phyloP scores from a whole-genome alignment of 2,329 filamentous ascomycete genomes.

The Paecilomyces niveus region DNA sequence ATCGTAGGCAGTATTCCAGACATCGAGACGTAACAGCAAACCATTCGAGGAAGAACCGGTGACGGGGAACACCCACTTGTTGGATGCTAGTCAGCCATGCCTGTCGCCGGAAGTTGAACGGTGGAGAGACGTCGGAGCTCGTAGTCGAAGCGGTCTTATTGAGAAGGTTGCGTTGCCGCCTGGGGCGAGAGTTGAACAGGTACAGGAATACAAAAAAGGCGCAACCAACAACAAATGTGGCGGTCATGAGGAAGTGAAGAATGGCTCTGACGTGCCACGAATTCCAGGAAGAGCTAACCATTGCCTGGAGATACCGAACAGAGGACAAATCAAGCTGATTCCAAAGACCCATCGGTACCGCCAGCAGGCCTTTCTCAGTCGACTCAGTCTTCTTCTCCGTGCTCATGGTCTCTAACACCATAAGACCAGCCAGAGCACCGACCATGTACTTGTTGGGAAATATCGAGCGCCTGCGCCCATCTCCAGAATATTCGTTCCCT shows the following conservation, averaged over 20 bases:
- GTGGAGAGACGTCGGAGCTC: slow-evolving; percentile 52
- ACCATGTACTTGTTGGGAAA: slow-evolving; percentile 75
- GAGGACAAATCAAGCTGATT: slow-evolving; percentile 24
- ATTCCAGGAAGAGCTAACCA: slow-evolving; percentile 20
- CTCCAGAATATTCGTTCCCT: slow-evolving; percentile 25
- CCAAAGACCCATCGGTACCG: slow-evolving; percentile 55
- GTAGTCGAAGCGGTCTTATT: slow-evolving; percentile 17
- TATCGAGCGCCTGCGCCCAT: slow-evolving; percentile 42
- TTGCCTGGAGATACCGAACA: slow-evolving; percentile 17
- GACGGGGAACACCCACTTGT: slow-evolving; percentile 82
- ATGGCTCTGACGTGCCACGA: slow-evolving; percentile 33
- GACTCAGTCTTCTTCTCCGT: slow-evolving; percentile 57
- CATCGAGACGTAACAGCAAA: slow-evolving; percentile 74
- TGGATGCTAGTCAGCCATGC: slow-evolving; percentile 93
- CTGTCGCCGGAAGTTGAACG: slow-evolving; percentile 76
- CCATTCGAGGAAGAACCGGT: slow-evolving; percentile 79
- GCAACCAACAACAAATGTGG: slow-evolving; percentile 45
- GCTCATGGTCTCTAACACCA: slow-evolving; percentile 79
- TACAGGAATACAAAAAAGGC: slow-evolving; percentile 52
- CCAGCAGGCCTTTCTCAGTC: slow-evolving; percentile 59
- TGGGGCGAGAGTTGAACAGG: slow-evolving; percentile 51
- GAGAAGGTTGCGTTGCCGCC: slow-evolving; percentile 42
- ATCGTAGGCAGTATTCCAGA: slow-evolving; percentile 71
- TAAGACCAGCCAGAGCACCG: slow-evolving; percentile 81
- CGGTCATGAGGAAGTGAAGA: slow-evolving; percentile 42